A percentile compares a stretch with the other conserved stretches of the same genome.
Conservation (phyloP, 2,329 filamentous ascomycete species). For the Eutypella sp. region DNA sequence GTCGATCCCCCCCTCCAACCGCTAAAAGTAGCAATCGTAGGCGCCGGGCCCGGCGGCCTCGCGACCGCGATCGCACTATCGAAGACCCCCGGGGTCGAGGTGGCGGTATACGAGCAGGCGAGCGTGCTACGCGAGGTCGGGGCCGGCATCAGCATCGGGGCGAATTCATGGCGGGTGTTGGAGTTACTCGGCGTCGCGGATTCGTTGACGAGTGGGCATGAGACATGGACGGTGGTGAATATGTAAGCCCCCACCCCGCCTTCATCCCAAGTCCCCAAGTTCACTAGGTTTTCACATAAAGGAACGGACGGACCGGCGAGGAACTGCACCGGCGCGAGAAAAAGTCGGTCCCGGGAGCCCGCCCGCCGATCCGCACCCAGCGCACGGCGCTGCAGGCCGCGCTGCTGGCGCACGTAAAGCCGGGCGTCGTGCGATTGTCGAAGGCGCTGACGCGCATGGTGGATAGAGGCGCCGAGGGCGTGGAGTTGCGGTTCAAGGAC, state of each 20-base stretch:
- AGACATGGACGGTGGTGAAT: constrained; percentile 19
- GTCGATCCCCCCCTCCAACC: constrained; percentile 10
- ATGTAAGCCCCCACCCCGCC: constrained; percentile 19
- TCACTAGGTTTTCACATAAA: constrained; percentile 1
- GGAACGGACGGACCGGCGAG: constrained; percentile 24
- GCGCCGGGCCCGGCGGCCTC: constrained; percentile 24
- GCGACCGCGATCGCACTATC: constrained; percentile 41
- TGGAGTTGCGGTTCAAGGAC: constrained; percentile 42
- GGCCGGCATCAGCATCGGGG: constrained; percentile 40
- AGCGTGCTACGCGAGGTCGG: constrained; percentile 40
- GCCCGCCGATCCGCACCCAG: constrained; percentile 17
- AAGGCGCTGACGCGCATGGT: constrained; percentile 38
- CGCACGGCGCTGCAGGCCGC: constrained; percentile 42
- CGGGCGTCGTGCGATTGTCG: constrained; percentile 36
- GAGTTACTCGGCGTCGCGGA: constrained; percentile 39
- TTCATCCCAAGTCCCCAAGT: not conserved
- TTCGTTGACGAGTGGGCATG: constrained; percentile 19
- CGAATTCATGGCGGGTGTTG: constrained; percentile 43
- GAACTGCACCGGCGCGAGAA: constrained; percentile 20
- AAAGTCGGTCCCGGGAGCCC: constrained; percentile 1
- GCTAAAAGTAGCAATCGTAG: constrained; percentile 19
- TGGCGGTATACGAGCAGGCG: constrained; percentile 41
- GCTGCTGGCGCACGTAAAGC: constrained; percentile 40
- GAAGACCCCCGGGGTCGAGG: constrained; percentile 33
- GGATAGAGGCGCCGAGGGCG: constrained; percentile 30